These are phyloP conservation scores for Schwanniomyces etchellsii DNA, from an alignment of 1,139 yeast species.

Conservation along the genomic window DNA sequence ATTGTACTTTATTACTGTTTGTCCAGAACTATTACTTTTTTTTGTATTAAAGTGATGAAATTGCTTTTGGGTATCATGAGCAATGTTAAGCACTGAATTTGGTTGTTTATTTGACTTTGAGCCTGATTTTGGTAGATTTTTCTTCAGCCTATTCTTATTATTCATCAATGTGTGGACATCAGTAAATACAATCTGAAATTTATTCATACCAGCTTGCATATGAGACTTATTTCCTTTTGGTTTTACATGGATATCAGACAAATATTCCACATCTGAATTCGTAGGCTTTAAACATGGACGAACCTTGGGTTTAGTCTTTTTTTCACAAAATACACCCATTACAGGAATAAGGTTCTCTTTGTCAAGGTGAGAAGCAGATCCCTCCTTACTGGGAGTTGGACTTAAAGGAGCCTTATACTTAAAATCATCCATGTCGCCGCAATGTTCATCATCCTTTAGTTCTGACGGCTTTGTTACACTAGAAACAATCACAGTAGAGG, in stretches of 20 bases:
- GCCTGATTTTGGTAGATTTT: conserved; percentile 1
- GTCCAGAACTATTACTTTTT: background rate
- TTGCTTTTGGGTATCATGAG: background rate
- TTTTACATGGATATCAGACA: conserved; percentile 1
- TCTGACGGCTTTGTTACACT: conserved; percentile 13
- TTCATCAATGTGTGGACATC: conserved; percentile 44
- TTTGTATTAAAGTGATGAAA: background rate
- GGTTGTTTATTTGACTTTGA: background rate
- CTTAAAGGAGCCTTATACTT: conserved; percentile 20
- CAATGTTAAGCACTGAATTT: background rate
- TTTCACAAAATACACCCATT: conserved; percentile 42
- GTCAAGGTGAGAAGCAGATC: conserved; percentile 6
- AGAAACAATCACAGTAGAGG: conserved; percentile 29
- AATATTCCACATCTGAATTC: conserved; percentile 1
- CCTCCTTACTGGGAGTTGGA: conserved; percentile 37
- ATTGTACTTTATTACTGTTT: background rate
- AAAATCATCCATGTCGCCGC: conserved; percentile 2
- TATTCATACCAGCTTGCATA: conserved; percentile 43
- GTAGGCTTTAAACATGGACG: conserved; percentile 11
- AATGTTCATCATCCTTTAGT: conserved; percentile 4
- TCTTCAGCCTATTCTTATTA: conserved; percentile 25
- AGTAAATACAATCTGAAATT: conserved; percentile 49
- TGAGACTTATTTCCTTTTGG: conserved; percentile 17
- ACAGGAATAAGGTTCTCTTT: conserved; percentile 22
- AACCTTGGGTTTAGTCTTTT: conserved; percentile 9